Evolutionary conservation across 257 asterid species (phyloP).

Genomic region (Solanum pennellii): DNA sequence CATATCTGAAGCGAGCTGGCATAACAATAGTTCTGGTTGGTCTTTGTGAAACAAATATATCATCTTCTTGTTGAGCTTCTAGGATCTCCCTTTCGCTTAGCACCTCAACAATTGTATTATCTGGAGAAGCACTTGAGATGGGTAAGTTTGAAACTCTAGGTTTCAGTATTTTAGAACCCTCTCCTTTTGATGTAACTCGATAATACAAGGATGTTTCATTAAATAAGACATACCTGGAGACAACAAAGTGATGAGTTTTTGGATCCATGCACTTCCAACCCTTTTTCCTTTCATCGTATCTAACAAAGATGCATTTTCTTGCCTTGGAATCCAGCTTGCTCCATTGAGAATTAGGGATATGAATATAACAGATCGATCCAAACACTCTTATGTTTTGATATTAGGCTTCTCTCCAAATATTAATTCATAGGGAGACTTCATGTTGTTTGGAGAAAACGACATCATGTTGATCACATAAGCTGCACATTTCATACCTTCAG

Average conservation of each 20-base stretch:
- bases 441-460: background rate
- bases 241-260: background rate
- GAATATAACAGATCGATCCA: background rate
- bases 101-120: too few relatives aligned
- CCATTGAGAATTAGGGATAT: background rate
- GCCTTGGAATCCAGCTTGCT: background rate
- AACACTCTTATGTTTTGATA: background rate
- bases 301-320: background rate
- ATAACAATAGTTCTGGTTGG: too few relatives aligned
- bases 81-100: background rate
- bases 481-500: background rate
- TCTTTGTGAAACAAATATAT: background rate
- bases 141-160: background rate
- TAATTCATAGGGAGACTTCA: background rate
- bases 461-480: background rate
- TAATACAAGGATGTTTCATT: background rate
- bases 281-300: background rate
- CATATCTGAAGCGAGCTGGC: too few relatives aligned
- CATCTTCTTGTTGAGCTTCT: background rate
- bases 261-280: background rate
- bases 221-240: background rate
- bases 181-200: background rate
- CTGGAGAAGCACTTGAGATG: background rate
- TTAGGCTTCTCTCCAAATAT: background rate
- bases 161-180: background rate